Evolutionary conservation across 148 eudicot species (phyloP), one percentile per base, ranked within the genome.

Genomic region (Polygonum aviculare): DNA sequence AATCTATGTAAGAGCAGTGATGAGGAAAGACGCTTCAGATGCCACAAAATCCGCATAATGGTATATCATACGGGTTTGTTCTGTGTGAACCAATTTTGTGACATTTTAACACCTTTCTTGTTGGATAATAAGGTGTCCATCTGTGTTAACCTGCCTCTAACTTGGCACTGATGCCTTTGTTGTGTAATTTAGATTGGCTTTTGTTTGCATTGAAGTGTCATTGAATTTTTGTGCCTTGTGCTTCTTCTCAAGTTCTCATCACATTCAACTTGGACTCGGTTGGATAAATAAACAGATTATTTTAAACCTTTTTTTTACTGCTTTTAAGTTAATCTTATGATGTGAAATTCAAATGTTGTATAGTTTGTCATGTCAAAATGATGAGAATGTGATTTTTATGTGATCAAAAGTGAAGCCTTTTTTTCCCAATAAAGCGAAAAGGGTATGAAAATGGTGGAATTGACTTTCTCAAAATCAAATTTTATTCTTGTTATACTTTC

Each of bases 1-100:
- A 84, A 79, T 94, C 76, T 94, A 91, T 77, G 94, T 90, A 33
- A 86, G 76, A 84, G 79, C 97, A 22, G 79, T 81, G 51, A 82
- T 74, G 79, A 83, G 89, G 45, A 86, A 86, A 81, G 93, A 88
- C 77, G 90, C 91, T 72, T 76, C 82, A 76, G 86, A 83, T 52
- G 83, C 87, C 47, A 83, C 15, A 4, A 16, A 15, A 0, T 67
- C 72, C 9, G 72, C 19, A 16, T 67, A 38, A 38, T 38, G 72
- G 72, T 67, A 67, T 54, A 44, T 57, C 33, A 21, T 19, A 19
- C 63, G 12, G 33, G 35, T 21, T 57, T 22, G 35, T 57, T 57
- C 47, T 21, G 12, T 26, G 38, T 14, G 5, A 54, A 67, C 40
- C 72, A 67, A 36, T 38, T 11, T 7, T 15, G 21, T 67, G 70